Evolutionary conservation across 495 filamentous ascomycete species (phyloP), one percentile per base, ranked within the genome.

Genomic region (Rhypophila decipiens): DNA sequence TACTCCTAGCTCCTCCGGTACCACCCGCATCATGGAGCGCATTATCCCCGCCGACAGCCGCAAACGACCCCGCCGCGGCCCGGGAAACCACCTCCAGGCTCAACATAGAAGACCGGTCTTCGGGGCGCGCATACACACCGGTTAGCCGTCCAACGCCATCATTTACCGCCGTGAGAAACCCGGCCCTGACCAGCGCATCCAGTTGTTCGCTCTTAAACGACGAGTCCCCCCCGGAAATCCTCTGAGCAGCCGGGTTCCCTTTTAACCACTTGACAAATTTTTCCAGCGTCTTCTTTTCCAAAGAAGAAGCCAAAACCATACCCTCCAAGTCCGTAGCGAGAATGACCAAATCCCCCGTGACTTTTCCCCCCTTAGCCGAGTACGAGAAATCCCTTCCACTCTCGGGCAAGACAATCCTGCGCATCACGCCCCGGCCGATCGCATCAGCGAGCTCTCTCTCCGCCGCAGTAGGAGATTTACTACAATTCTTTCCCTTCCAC

Each of bases 381-480:
- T n/a, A n/a, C n/a, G n/a, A n/a, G n/a, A n/a, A n/a, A n/a, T n/a
- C n/a, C n/a, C n/a, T n/a, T 2, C 80, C 84, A 18, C 86, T 69
- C 18, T 80, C 75, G 4, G 85, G 80, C 5, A 94, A 73, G 1
- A 80, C 69, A 24, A 94, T 65, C 50, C 82, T 82, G 40, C 85
- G 74, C 2, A 90, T 55, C 2, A 71, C 70, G 5, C 87, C 87
- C 1, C 64, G 54, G 29, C 68, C 71, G 4, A 80, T 64, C 18
- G 90, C 63, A 43, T 82, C 75, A 18, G 81, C 79, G 21, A 90
- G 76, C 61, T 88, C 87, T 39, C 84, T 72, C 64, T 94, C 89
- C 3, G 81, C 81, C 37, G 71, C 71, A 4, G 88, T 90, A 1
- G 85, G 79, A 8, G 79, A 79, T 19, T 80, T 88, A 2, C 86